Percentiles rank a stretch among this genome's conserved stretches.
Evolutionary conservation across 495 filamentous ascomycete species (phyloP).

Genomic region (Xeromyces bisporus): DNA sequence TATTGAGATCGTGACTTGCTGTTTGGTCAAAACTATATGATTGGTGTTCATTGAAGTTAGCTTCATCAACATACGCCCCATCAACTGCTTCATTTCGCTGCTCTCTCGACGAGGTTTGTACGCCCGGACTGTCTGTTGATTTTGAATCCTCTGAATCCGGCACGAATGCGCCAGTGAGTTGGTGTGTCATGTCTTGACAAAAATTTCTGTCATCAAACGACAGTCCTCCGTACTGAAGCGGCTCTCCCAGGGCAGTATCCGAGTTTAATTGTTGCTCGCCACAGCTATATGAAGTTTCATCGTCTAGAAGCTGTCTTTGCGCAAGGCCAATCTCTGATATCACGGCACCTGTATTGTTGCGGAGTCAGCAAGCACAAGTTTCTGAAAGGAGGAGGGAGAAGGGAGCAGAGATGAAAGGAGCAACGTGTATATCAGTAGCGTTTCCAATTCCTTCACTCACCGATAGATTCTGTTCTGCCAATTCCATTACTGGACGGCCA

Average conservation of each 20-base stretch:
- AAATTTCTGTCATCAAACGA: no score
- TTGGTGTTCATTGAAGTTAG: background rate
- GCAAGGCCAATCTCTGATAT: slow-evolving; percentile 25
- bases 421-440: no score
- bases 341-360: slow-evolving; percentile 15
- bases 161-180: no score
- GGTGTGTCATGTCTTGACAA: no score
- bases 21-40: background rate
- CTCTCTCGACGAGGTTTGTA: no score
- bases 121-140: no score
- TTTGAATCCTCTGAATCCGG: no score
- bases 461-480: slow-evolving; percentile 17
- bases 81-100: background rate
- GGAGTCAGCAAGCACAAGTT: background rate
- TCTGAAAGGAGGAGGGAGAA: slow-evolving; percentile 1
- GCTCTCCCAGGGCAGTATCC: no score
- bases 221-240: no score
- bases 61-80: no score
- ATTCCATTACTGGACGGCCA: slow-evolving; percentile 19
- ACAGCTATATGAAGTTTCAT: slow-evolving; percentile 13
- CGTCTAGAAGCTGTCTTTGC: slow-evolving; percentile 19
- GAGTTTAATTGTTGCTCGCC: no score
- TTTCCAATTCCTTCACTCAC: slow-evolving; percentile 8
- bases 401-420: no score
- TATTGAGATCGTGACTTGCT: slow-evolving; percentile 1